These are phyloP conservation scores for Tulasnella sp. DNA, from an alignment of 768 basidiomycete species.

Conservation along the genomic window DNA sequence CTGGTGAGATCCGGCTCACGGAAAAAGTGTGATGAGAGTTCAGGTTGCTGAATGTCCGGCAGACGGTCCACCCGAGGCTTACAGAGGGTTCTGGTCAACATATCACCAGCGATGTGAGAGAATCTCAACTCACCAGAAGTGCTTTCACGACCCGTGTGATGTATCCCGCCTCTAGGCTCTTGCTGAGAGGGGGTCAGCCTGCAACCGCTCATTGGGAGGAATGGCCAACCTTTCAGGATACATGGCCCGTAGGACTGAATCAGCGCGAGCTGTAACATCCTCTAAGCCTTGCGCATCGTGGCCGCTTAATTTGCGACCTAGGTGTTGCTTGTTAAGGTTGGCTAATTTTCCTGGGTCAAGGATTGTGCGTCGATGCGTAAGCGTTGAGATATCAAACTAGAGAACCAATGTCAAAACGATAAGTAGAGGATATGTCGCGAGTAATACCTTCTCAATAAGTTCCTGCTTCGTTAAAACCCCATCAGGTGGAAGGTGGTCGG, in stretches of 20 bases:
- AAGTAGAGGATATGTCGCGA: neutral
- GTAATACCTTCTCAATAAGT: slow-evolving; percentile 49
- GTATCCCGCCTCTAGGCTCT: slow-evolving; percentile 41
- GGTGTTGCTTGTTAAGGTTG: slow-evolving; percentile 78
- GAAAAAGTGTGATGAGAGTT: slow-evolving; percentile 57
- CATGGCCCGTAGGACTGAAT: slow-evolving; percentile 38
- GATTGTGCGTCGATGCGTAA: slow-evolving; percentile 76
- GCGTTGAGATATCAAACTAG: slow-evolving; percentile 37
- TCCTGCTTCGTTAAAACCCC: slow-evolving; percentile 41
- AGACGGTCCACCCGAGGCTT: slow-evolving; percentile 62
- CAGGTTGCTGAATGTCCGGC: slow-evolving; percentile 52
- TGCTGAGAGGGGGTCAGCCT: slow-evolving; percentile 24
- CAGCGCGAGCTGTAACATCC: slow-evolving; percentile 43
- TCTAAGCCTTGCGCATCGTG: slow-evolving; percentile 39
- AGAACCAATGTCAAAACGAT: neutral
- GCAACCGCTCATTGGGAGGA: neutral
- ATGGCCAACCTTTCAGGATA: slow-evolving; percentile 45
- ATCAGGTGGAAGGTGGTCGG: slow-evolving; percentile 26
- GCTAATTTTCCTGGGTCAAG: slow-evolving; percentile 71
- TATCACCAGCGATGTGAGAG: neutral
- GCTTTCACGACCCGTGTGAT: slow-evolving; percentile 51
- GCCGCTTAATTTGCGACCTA: slow-evolving; percentile 44
- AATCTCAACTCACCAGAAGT: slow-evolving; percentile 37
- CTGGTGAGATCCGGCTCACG: slow-evolving; percentile 47
- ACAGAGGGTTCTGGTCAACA: neutral